phyloP scores from a whole-genome alignment of 495 filamentous ascomycete genomes.

The Daldinia decipiens region DNA sequence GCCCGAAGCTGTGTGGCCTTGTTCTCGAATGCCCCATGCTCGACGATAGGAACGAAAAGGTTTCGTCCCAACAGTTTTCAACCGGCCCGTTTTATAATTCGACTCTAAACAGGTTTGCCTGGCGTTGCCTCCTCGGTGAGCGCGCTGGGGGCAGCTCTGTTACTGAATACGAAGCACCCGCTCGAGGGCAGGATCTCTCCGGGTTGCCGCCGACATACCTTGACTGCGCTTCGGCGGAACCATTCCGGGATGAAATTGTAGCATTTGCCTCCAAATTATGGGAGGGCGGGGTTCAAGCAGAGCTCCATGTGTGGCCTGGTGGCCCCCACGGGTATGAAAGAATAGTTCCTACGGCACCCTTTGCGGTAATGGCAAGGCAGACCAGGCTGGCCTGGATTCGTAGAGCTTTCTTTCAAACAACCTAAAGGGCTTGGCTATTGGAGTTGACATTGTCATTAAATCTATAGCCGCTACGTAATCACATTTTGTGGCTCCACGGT shows the following conservation, averaged over 20 bases:
- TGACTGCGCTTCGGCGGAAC: constrained; percentile 50
- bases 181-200: constrained; percentile 47
- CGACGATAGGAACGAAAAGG: constrained; percentile 50
- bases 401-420: constrained; percentile 40
- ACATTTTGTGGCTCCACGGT: constrained; percentile 33
- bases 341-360: constrained; percentile 45
- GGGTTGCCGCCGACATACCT: constrained; percentile 48
- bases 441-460: constrained; percentile 17
- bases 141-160: constrained; percentile 45
- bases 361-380: constrained; percentile 46
- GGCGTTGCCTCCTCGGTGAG: constrained; percentile 49
- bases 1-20: constrained; percentile 47
- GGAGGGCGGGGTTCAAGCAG: constrained; percentile 48
- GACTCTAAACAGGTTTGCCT: constrained; percentile 49
- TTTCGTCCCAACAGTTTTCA: constrained; percentile 45
- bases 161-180: constrained; percentile 49
- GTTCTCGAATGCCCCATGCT: constrained; percentile 52
- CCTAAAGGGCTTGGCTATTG: constrained; percentile 32
- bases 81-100: constrained; percentile 49
- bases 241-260: constrained; percentile 52
- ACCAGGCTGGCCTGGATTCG: constrained; percentile 49
- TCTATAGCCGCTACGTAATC: constrained; percentile 25
- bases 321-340: constrained; percentile 50
- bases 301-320: constrained; percentile 53
- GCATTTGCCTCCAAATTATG: constrained; percentile 50